Conservation (phyloP, 2,329 filamentous ascomycete species). For the Penicillium nordicum region DNA sequence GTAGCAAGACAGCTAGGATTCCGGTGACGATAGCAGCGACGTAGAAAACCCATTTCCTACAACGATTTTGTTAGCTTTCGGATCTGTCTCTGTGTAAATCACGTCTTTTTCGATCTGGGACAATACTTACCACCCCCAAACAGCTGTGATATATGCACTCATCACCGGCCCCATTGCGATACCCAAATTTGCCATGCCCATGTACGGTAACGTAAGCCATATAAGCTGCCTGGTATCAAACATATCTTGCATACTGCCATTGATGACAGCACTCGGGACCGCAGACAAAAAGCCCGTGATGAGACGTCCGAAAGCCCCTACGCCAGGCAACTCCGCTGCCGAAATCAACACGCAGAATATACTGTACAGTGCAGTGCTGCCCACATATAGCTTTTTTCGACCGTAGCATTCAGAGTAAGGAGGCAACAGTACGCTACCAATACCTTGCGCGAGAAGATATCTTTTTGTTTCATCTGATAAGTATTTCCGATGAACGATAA, state of each 20-base stretch:
- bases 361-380: background rate
- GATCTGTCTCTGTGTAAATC: no score
- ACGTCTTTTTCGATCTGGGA: background rate
- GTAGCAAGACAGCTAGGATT: no score
- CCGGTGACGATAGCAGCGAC: no score
- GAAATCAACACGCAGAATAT: background rate
- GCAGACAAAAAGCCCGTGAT: background rate
- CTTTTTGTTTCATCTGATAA: no score
- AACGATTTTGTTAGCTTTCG: no score
- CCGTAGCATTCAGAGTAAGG: background rate
- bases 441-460: background rate
- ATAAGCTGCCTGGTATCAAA: background rate
- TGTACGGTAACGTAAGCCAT: background rate
- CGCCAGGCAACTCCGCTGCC: background rate
- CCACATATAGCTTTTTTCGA: background rate
- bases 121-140: background rate
- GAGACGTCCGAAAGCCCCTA: background rate
- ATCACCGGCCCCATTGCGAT: background rate
- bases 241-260: background rate
- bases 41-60: no score
- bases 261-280: background rate
- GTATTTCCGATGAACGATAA: no score
- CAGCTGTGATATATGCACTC: background rate
- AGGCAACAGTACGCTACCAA: background rate
- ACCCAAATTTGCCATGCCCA: background rate